Percentiles rank a stretch among this genome's conserved stretches.
Conservation (phyloP, 2,329 filamentous ascomycete genomes). For the Pseudocercospora fuligena region DNA sequence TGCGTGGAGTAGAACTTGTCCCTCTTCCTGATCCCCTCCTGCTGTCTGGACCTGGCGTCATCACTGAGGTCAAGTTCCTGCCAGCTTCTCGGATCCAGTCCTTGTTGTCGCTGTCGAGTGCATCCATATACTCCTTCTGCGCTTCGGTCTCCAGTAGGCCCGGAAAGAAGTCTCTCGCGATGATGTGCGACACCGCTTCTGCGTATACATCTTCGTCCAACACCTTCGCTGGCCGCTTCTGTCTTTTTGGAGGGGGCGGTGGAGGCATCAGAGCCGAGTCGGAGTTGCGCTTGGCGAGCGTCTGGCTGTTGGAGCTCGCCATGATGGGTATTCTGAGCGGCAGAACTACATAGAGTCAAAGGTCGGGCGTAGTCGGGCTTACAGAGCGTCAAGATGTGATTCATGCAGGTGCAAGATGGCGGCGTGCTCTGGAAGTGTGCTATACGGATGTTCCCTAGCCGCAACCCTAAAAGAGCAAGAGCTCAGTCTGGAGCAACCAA, state of each 20-base stretch:
- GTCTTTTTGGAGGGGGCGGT: conserved; percentile 81
- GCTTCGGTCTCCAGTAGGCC: conserved; percentile 83
- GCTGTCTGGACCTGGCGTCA: conserved; percentile 72
- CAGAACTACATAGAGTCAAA: not conserved
- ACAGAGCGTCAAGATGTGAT: not conserved
- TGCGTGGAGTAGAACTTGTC: conserved; percentile 42
- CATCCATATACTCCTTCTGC: conserved; percentile 90
- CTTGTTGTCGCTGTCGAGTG: conserved; percentile 81
- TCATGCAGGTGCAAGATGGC: not conserved
- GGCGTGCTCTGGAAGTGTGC: not conserved
- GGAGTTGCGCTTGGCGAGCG: conserved; percentile 68
- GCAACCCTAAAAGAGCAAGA: not conserved
- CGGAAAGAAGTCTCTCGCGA: conserved; percentile 95
- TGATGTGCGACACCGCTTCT: conserved; percentile 87
- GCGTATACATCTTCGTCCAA: conserved; percentile 95
- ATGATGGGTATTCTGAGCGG: conserved; percentile 6
- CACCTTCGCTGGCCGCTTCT: conserved; percentile 85
- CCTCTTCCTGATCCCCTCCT: conserved; percentile 45
- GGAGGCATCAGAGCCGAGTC: conserved; percentile 83
- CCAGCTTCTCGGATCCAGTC: conserved; percentile 86
- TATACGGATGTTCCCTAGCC: not conserved
- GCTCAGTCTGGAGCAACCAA: not conserved
- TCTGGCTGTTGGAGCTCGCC: conserved; percentile 51
- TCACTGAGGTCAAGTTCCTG: conserved; percentile 66
- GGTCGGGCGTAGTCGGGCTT: not conserved